phyloP scores from a whole-genome alignment of 2,329 filamentous ascomycete genomes.

The Penicillium verrucosum region DNA sequence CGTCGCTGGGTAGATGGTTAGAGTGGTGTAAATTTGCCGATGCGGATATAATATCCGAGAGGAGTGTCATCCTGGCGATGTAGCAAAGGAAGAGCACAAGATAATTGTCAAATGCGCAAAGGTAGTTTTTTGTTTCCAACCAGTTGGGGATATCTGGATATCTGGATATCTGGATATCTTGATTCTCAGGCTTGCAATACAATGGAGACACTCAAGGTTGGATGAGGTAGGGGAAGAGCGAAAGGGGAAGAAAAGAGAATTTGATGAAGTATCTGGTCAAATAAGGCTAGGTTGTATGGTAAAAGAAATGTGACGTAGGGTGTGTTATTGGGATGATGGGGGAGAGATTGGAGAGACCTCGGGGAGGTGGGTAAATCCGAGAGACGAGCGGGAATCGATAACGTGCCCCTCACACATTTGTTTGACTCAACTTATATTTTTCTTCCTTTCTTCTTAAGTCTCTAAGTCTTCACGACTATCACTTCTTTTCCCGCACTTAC shows the following conservation, averaged over 20 bases:
- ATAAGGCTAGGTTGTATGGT: not conserved
- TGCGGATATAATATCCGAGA: conserved; percentile 13
- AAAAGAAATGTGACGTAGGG: not conserved
- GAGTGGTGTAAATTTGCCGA: conserved; percentile 33
- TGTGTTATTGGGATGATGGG: not conserved
- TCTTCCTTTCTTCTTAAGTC: not conserved
- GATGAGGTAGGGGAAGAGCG: not conserved
- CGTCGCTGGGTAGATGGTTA: conserved; percentile 35
- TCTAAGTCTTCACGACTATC: not conserved
- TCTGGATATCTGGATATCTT: no score
- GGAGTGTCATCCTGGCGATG: conserved; percentile 10
- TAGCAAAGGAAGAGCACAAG: not conserved
- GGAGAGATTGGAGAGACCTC: not conserved
- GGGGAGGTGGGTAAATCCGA: conserved; percentile 1
- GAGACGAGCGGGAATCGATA: conserved; percentile 8
- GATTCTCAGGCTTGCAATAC: not conserved
- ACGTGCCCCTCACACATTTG: conserved; percentile 5
- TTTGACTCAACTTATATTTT: conserved; percentile 3
- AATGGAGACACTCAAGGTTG: not conserved
- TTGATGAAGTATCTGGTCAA: not conserved
- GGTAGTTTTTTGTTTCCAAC: not conserved
- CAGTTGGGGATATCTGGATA: no score
- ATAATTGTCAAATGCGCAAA: not conserved
- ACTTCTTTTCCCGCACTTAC: not conserved
- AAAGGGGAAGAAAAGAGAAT: not conserved